Evolutionary conservation across 345 rosid species (phyloP).

Genomic region (Rhizophora mangle): DNA sequence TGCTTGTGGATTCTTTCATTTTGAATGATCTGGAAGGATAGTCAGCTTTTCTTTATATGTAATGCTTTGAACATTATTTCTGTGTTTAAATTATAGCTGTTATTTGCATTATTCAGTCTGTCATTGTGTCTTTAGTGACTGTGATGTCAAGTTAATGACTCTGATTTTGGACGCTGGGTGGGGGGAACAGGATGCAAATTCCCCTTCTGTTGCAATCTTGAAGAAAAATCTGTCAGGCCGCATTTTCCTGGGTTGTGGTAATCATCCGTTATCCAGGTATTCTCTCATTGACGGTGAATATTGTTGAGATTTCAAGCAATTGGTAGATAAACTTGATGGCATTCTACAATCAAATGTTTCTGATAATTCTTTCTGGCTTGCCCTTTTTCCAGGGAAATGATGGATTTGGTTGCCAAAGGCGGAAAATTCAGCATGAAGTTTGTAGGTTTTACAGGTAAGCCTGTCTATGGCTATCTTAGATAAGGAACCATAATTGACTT

Average conservation of each 20-base stretch:
- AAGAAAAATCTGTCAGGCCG: slow-evolving; percentile 64
- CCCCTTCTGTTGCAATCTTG: slow-evolving; percentile 68
- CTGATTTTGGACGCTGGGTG: background rate
- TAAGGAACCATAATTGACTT: too few relatives aligned
- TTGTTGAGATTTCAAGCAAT: background rate
- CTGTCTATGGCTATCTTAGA: background rate
- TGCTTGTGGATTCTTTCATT: too few relatives aligned
- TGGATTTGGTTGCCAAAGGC: slow-evolving; percentile 80
- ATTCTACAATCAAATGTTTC: background rate
- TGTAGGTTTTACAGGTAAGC: slow-evolving; percentile 65
- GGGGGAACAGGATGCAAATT: slow-evolving; percentile 74
- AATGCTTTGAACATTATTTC: background rate
- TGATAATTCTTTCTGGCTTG: background rate
- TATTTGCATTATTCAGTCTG: background rate
- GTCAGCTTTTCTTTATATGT: background rate
- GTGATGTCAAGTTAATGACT: background rate
- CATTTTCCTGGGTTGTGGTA: slow-evolving; percentile 89
- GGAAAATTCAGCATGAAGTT: slow-evolving; percentile 70
- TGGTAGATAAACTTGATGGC: background rate
- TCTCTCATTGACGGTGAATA: background rate
- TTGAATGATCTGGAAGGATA: background rate
- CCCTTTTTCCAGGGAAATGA: slow-evolving; percentile 56
- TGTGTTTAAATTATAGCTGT: background rate
- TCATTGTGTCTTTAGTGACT: background rate
- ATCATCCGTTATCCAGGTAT: slow-evolving; percentile 90